These are phyloP conservation scores for Stachybotrys chartarum DNA, from an alignment of 2,329 filamentous ascomycete species.

Conservation along the genomic window DNA sequence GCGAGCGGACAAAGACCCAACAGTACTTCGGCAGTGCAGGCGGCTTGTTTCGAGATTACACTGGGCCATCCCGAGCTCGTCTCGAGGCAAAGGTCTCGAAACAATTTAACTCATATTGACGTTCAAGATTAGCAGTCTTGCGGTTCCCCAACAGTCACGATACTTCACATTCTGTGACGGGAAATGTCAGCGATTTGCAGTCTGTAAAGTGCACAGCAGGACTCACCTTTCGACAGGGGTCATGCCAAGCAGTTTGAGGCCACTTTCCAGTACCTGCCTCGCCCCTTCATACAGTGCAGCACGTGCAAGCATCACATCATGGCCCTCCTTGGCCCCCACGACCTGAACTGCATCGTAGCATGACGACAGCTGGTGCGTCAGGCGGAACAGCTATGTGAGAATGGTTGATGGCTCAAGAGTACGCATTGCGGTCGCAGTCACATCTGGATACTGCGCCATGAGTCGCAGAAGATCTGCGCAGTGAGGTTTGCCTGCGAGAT, in stretches of 20 bases:
- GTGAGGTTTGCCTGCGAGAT: constrained; percentile 23
- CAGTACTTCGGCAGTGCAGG: no score
- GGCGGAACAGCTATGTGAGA: constrained; percentile 65
- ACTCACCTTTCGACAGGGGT: constrained; percentile 8
- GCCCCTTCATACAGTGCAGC: constrained; percentile 56
- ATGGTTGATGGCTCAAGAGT: constrained; percentile 60
- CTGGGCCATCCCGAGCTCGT: no score
- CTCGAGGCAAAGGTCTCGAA: no score
- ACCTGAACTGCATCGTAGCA: constrained; percentile 72
- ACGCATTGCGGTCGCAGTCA: constrained; percentile 53
- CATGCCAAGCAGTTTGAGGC: constrained; percentile 57
- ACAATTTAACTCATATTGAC: no score
- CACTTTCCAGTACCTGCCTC: constrained; percentile 57
- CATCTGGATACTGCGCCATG: constrained; percentile 58
- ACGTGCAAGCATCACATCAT: constrained; percentile 49
- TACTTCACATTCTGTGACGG: no score
- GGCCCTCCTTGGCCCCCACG: constrained; percentile 56
- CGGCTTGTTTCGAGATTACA: no score
- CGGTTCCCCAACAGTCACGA: no score
- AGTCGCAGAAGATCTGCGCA: constrained; percentile 52
- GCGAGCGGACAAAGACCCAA: no score
- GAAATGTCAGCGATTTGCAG: no score
- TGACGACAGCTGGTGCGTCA: constrained; percentile 65
- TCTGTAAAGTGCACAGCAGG: no score
- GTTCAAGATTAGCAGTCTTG: no score